Base-by-base conservation (phyloP, 441 rosid genomes). In the Gossypium schwendimanii region DNA sequence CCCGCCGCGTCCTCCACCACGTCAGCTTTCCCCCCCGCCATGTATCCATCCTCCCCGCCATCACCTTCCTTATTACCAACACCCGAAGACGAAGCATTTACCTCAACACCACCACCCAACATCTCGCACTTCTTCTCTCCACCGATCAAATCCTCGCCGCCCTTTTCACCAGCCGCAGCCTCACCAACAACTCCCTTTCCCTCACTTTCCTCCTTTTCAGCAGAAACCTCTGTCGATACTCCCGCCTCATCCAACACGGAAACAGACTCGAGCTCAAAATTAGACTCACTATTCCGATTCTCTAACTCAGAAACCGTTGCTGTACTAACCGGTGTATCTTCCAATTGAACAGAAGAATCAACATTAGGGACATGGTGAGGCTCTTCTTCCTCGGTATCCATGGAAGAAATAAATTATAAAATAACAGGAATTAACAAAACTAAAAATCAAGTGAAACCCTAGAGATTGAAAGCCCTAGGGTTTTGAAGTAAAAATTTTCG, bases 341-440 rank as follows among this genome's bases (percentile, higher is more conserved):
- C 82, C 17, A 63, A 63, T 73, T 70, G 70, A 3, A 45, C 61
- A 26, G 71, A 59, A 47, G 63, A 33, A 59, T 21, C 23, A 2
- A 44, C 33, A 45, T 63, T 63, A 2, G 80, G 79, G 64, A 55
- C 76, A 1, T 67, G 45, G 71, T 21, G 72, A 79, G 79, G 44
- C 69, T 84, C 86, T 59, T 89, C 85, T 73, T 83, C 91, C 76
- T 72, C 86, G 73, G 80, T 7, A 58, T 84, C 86, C 87, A 86
- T 84, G 31, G 55, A 33, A 52, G 52, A 17, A 18, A 53, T 15
- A 1, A 3, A 6, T 6, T 6, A 33, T 33, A 33, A 23, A 57
- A 57, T 31, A 17, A 47, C 20, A 49, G 5, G 18, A 15, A 63
- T 52, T 9, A 33, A 23, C 2, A 8, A n/a, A 23, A 54, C 23